A percentile compares a stretch with the other conserved stretches of the same genome.
Evolutionary conservation across 1,284 basidiomycete genomes (phyloP).

Genomic region (Amylostereum areolatum): DNA sequence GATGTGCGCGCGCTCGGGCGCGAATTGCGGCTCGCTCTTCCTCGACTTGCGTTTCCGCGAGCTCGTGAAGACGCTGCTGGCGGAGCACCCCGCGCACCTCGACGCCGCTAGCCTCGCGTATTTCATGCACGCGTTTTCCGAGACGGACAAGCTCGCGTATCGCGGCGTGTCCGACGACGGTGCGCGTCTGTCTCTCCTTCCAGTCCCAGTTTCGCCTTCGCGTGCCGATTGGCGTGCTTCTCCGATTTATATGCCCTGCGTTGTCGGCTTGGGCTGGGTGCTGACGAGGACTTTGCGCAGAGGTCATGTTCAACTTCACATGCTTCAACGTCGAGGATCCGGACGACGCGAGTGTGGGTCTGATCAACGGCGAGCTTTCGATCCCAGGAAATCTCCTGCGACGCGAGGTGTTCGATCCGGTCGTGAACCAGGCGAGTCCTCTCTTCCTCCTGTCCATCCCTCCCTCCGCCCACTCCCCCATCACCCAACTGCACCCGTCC

Average conservation of each 20-base stretch:
- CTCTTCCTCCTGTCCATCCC: constrained; percentile 9
- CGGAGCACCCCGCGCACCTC: constrained; percentile 73
- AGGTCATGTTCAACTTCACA: constrained; percentile 76
- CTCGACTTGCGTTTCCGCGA: constrained; percentile 78
- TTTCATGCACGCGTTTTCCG: constrained; percentile 81
- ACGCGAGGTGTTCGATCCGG: constrained; percentile 75
- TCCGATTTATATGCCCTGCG: constrained; percentile 10
- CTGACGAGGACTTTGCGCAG: constrained; percentile 38
- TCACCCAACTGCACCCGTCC: too few relatives aligned
- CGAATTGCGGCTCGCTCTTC: constrained; percentile 78
- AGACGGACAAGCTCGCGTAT: constrained; percentile 78
- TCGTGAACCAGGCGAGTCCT: constrained; percentile 57
- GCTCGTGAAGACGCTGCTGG: constrained; percentile 62
- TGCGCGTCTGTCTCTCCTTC: constrained; percentile 23
- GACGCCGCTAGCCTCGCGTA: constrained; percentile 72
- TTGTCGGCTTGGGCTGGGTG: neutral
- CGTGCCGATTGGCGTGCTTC: constrained; percentile 3
- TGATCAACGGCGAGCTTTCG: constrained; percentile 73
- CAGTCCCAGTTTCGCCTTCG: neutral
- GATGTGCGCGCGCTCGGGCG: constrained; percentile 75
- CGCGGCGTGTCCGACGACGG: constrained; percentile 67
- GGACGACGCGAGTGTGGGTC: constrained; percentile 65
- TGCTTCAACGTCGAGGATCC: constrained; percentile 76
- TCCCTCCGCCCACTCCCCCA: too few relatives aligned
- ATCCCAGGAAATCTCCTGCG: constrained; percentile 74